A percentile compares a stretch with the other conserved stretches of the same genome.
These are phyloP conservation scores for Fraxinus nigra DNA, from an alignment of 305 asterid genomes.

Conservation along the genomic window DNA sequence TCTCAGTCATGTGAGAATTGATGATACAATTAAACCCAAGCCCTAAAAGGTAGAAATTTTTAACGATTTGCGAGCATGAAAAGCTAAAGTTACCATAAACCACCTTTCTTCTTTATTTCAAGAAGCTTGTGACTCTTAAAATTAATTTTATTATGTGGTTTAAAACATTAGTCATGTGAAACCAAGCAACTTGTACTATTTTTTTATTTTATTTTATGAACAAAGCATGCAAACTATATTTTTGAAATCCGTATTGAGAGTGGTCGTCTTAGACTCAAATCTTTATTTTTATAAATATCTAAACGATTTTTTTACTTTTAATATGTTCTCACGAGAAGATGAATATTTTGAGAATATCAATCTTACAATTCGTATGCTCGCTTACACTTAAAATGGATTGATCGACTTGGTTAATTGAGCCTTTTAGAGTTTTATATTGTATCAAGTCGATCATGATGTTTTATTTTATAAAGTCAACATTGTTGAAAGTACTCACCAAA, in stretches of 20 bases:
- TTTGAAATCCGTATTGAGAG: not conserved
- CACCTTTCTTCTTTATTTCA: not conserved
- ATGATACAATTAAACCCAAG: not conserved
- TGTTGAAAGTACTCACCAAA: not conserved
- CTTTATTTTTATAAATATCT: not conserved
- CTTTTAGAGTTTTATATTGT: not conserved
- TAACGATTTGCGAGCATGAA: not conserved
- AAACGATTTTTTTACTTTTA: not conserved
- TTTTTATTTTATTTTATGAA: not conserved
- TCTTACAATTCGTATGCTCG: not conserved
- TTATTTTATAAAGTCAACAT: not conserved
- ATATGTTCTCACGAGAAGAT: not conserved
- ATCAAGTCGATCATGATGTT: not conserved
- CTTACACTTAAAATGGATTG: not conserved
- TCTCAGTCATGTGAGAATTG: not conserved
- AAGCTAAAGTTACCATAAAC: not conserved
- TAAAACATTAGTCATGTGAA: conserved; percentile 26
- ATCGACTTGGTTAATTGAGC: not conserved
- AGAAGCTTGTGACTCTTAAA: conserved; percentile 10
- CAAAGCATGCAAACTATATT: not conserved
- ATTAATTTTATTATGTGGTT: not conserved
- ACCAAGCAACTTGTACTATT: not conserved
- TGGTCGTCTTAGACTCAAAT: not conserved
- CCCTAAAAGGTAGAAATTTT: not conserved
- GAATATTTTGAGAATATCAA: not conserved